Evolutionary conservation across 805 yeast species (phyloP).

Genomic region (Alloascoidea hylecoeti): DNA sequence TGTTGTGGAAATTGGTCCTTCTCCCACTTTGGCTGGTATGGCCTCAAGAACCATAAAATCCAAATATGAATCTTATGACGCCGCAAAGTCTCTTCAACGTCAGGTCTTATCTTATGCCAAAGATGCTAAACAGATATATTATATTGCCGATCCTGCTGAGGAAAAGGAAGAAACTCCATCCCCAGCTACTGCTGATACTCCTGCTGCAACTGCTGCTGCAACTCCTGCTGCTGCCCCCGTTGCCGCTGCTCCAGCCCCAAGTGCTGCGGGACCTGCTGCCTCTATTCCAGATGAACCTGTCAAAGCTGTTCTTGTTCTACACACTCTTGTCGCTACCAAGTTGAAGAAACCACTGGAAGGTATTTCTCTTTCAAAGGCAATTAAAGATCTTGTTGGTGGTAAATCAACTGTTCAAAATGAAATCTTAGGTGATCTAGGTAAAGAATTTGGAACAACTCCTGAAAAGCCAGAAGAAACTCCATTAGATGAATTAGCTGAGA

Average conservation of each 20-base stretch:
- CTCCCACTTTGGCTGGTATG: constrained; percentile 98
- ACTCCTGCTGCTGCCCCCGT: constrained; percentile 46
- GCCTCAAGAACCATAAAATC: constrained; percentile 91
- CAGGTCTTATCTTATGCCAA: constrained; percentile 92
- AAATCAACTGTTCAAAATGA: constrained; percentile 98
- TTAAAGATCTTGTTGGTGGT: constrained; percentile 96
- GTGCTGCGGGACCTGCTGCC: constrained; percentile 70
- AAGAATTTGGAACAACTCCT: constrained; percentile 95
- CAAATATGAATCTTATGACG: constrained; percentile 95
- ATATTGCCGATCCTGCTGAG: constrained; percentile 32
- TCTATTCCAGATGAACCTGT: constrained; percentile 84
- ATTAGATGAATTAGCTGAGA: constrained; percentile 87
- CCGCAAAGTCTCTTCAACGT: constrained; percentile 85
- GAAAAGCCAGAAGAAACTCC: constrained; percentile 99
- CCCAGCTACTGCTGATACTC: constrained; percentile 34
- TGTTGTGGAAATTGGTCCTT: constrained; percentile 97
- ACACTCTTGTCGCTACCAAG: constrained; percentile 88
- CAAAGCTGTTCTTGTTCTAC: constrained; percentile 68
- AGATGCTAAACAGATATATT: constrained; percentile 93
- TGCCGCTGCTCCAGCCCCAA: constrained; percentile 42
- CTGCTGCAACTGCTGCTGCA: constrained; percentile 41
- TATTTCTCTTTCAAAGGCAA: constrained; percentile 80
- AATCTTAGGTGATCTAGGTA: constrained; percentile 95
- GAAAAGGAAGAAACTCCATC: constrained; percentile 16
- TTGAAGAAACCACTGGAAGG: constrained; percentile 83